A percentile compares a stretch with the other conserved stretches of the same genome.
Evolutionary conservation across 2,329 filamentous ascomycete species (phyloP).

Genomic region (Penicillium sp.): DNA sequence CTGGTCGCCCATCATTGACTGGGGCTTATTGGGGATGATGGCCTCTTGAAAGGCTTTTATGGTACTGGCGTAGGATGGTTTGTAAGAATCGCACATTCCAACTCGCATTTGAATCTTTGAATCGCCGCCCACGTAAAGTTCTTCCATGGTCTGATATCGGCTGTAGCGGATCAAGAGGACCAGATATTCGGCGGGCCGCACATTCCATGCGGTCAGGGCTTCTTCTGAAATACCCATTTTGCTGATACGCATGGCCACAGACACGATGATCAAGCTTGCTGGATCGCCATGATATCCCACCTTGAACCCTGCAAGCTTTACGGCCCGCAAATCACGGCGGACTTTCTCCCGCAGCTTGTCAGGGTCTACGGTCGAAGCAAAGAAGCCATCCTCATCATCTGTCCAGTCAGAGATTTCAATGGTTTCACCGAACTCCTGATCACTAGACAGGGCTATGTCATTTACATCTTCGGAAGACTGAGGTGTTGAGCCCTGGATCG

Average conservation of each 20-base stretch:
- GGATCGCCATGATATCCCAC: slow-evolving; percentile 65
- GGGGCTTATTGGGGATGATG: neutral
- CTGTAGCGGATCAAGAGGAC: slow-evolving; percentile 71
- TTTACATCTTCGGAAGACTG: slow-evolving; percentile 18
- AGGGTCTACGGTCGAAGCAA: neutral
- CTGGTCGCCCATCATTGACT: neutral
- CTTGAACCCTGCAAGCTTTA: slow-evolving; percentile 69
- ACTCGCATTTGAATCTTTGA: slow-evolving; percentile 63
- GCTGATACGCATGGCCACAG: slow-evolving; percentile 68
- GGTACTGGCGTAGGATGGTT: slow-evolving; percentile 64
- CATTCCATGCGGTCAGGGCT: slow-evolving; percentile 75
- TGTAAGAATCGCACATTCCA: slow-evolving; percentile 72
- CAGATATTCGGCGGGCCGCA: slow-evolving; percentile 69
- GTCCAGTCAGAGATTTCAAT: slow-evolving; percentile 40
- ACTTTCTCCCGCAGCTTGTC: slow-evolving; percentile 45
- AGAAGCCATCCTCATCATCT: slow-evolving; percentile 29
- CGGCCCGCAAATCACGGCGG: slow-evolving; percentile 62
- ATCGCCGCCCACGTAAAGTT: slow-evolving; percentile 52
- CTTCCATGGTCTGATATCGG: slow-evolving; percentile 64
- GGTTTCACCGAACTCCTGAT: slow-evolving; percentile 22
- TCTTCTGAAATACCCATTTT: slow-evolving; percentile 75
- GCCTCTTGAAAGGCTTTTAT: slow-evolving; percentile 52
- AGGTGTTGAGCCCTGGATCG: slow-evolving; percentile 16
- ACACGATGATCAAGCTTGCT: slow-evolving; percentile 59
- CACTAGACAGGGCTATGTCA: slow-evolving; percentile 19